Conservation (phyloP, 2,329 filamentous ascomycete species). For the Laburnicola sp. region DNA sequence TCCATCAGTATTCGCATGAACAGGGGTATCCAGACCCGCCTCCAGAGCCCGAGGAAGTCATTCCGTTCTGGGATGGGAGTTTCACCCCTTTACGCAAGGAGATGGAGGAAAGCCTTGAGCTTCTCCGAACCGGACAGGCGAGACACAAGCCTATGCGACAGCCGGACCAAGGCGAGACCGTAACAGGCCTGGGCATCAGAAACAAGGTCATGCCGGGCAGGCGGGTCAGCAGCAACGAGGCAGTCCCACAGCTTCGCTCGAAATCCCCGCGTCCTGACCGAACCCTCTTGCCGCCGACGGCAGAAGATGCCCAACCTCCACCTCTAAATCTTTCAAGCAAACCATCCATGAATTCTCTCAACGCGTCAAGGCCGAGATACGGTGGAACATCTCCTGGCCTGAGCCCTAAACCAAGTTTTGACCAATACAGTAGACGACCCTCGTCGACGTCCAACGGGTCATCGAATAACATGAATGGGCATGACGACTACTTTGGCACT, state of each 20-base stretch:
- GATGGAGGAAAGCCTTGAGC: constrained; percentile 63
- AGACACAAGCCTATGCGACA: constrained; percentile 60
- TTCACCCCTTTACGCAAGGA: constrained; percentile 68
- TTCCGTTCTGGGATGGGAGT: constrained; percentile 65
- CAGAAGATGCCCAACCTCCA: constrained; percentile 30
- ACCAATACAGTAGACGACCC: constrained; percentile 34
- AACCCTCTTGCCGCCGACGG: constrained; percentile 27
- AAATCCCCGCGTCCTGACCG: constrained; percentile 32
- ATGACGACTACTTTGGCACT: constrained; percentile 46
- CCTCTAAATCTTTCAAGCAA: constrained; percentile 37
- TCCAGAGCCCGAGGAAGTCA: constrained; percentile 71
- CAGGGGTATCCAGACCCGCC: constrained; percentile 71
- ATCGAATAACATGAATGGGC: constrained; percentile 30
- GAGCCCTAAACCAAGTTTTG: constrained; percentile 34
- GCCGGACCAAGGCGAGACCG: constrained; percentile 49
- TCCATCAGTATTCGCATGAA: constrained; percentile 73
- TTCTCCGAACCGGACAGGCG: constrained; percentile 69
- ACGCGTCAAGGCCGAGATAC: constrained; percentile 39
- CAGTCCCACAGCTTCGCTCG: constrained; percentile 35
- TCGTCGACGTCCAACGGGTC: constrained; percentile 40
- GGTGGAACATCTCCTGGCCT: constrained; percentile 38
- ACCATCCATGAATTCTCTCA: constrained; percentile 41
- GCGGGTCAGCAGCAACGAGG: constrained; percentile 40
- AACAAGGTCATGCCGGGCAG: constrained; percentile 47
- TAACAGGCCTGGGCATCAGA: constrained; percentile 53